Evolutionary conservation across 1,284 basidiomycete genomes (phyloP), one percentile per base, ranked within the genome.

Genomic region (Cutaneotrichosporon dermatis): DNA sequence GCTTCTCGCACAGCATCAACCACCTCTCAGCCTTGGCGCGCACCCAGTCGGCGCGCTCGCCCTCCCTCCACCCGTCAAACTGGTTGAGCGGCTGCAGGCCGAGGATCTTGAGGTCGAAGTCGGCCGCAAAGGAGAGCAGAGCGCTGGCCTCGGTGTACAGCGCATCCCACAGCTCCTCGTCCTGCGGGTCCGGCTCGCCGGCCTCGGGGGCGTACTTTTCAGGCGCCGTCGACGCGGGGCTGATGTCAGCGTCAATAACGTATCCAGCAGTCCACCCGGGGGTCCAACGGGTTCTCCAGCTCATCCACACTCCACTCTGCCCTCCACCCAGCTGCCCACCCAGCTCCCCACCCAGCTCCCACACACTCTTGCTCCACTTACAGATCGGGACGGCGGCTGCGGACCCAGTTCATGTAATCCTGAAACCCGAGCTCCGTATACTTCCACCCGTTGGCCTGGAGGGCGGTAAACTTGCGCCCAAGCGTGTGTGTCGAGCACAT

Each of bases 371-470:
- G 39, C 8, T 8, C 8, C 10, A 52, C 62, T 55, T 34, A 63
- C 64, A 66, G 53, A 46, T 62, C 51, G 15, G 66, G 58, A 25
- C 39, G 34, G 42, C 57, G 46, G 11, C 36, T 12, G 33, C 62
- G 48, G 4, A 69, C 64, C 67, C 67, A 69, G 2, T 13, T 54
- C 10, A 69, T 41, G 42, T 62, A 67, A 12, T 58, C 56, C 1
- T n/a, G 58, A 43, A 66, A 63, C 2, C 59, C 57, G 2, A 69
- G n/a, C 43, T 66, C 66, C 33, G 34, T 15, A 12, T 51, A 57
- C 36, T 45, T 57, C 57, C 59, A 66, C 2, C 64, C 66, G 4
- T 58, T 60, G 15, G 60, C 48, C 53, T 61, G 60, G 4, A 69
- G 36, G 0, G 66, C 67, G 3, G 53, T 40, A 53, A 67, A 63